Evolutionary conservation across 2,329 filamentous ascomycete species (phyloP), one percentile per base, ranked within the genome.

Genomic region (Westerdykella ornata): DNA sequence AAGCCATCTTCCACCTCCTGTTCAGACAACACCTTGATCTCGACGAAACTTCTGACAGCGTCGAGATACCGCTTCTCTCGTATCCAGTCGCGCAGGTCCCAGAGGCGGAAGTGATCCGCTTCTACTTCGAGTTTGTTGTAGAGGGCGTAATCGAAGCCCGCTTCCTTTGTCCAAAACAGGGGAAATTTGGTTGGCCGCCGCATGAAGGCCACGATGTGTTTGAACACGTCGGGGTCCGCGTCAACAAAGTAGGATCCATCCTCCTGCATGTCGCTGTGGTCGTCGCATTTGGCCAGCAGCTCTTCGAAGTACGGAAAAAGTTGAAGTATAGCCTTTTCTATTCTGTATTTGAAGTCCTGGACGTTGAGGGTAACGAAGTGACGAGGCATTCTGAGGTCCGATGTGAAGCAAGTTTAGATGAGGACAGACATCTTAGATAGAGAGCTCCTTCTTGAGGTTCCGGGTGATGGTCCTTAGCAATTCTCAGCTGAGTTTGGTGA

Each of bases 161-260:
- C 51, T 5, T 7, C 26, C 1, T 45, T 41, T 31, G 59, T 46
- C 44, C 56, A 70, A 50, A 68, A 68, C 0, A 71, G 16, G 0
- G 68, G 43, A 35, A 55, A 57, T 3, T 49, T 48, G 1, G 53
- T 49, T 3, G 30, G 39, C 4, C 48, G 57, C 1, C 65, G 60
- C 4, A 68, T 49, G 39, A 56, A 67, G 0, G 47, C 44, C 1
- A 68, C 51, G 35, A 68, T 47, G 37, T 68, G 53, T 11, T 54
- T 41, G 43, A 71, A 71, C 2, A 66, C 19, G 0, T 52, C 44
- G 0, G 60, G 51, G 33, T 71, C 63, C 0, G 63, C 51, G 41
- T 71, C 68, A 15, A 72, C 39, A 48, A 70, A 71, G 47, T 63
- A 63, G 0, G 57, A 56, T 0, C 60, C 63, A 16, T 68, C 47